Evolutionary conservation across 768 basidiomycete genomes (phyloP), one percentile per base, ranked within the genome.

Genomic region (Trametes meyenii): DNA sequence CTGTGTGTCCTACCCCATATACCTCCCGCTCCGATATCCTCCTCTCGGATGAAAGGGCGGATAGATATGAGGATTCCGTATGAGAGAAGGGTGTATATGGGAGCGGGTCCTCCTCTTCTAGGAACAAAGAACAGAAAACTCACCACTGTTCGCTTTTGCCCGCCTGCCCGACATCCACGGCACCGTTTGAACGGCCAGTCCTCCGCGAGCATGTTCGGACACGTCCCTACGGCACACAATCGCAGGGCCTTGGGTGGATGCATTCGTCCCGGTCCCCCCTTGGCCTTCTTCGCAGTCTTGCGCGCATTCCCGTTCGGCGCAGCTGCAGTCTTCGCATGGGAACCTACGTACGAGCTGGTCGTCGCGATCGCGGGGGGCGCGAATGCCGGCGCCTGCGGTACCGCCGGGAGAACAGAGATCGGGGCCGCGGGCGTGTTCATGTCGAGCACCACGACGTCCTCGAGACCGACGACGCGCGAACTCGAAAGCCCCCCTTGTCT

Each of bases 371-470:
- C 17, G 38, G 6, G 23, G 35, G 17, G 7, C 23, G 51, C 51
- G 36, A 52, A 11, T 12, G 40, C 24, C 40, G 57, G 49, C 57
- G 57, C 57, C 33, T 57, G 46, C 23, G 26, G n/a, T 21, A 23
- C 26, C 23, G 54, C 3, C 46, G 56, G 33, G 23, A 35, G 24
- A 38, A 29, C 29, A 26, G 49, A 49, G 57, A 58, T 17, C 17
- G 39, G 11, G 35, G 49, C 21, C 40, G 49, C 49, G 57, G 57
- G 44, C 57, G 49, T 40, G 40, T 58, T 58, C 57, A 50, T 58
- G 40, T 40, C 4, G 49, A n/a, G 48, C 48, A 24, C 33, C 39
- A 19, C 39, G 39, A n/a, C 56, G 57, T 23, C 21, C 39, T 58
- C 49, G 57, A 55, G 44, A 19, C 36, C 55, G 36, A n/a, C 29